Conservation (phyloP, 2,329 filamentous ascomycete genomes). For the Fusarium caatingaense region DNA sequence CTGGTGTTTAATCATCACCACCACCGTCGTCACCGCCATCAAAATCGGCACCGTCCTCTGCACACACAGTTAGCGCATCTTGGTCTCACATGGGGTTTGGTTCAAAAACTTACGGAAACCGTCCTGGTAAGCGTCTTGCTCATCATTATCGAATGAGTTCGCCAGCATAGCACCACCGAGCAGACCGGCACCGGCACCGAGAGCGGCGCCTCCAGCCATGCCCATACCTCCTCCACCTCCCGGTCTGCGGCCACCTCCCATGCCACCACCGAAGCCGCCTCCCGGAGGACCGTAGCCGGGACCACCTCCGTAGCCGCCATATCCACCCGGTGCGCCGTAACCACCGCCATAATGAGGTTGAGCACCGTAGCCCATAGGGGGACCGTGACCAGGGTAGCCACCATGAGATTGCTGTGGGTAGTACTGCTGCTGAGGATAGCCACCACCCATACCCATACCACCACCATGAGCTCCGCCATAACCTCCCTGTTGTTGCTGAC, state of each 20-base stretch:
- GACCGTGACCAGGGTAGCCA: slow-evolving; percentile 43
- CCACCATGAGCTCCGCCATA: slow-evolving; percentile 32
- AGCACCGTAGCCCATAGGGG: slow-evolving; percentile 45
- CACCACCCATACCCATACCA: slow-evolving; percentile 39
- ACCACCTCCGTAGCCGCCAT: slow-evolving; percentile 49
- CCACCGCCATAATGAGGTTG: slow-evolving; percentile 43
- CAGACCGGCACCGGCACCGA: slow-evolving; percentile 84
- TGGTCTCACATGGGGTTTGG: background rate
- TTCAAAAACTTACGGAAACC: slow-evolving; percentile 53
- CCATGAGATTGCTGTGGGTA: slow-evolving; percentile 40
- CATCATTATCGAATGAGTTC: slow-evolving; percentile 72
- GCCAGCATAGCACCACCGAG: slow-evolving; percentile 80
- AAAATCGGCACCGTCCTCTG: slow-evolving; percentile 50
- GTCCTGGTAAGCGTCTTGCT: slow-evolving; percentile 67
- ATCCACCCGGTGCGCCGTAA: slow-evolving; percentile 29
- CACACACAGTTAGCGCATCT: slow-evolving; percentile 34
- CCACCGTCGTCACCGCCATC: slow-evolving; percentile 38
- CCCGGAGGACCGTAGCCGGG: slow-evolving; percentile 45
- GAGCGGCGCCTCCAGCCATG: slow-evolving; percentile 76
- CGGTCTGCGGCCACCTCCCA: slow-evolving; percentile 51
- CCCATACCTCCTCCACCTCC: slow-evolving; percentile 66
- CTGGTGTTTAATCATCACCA: slow-evolving; percentile 31
- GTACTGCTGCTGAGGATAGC: slow-evolving; percentile 47
- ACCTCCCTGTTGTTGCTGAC: slow-evolving; percentile 32
- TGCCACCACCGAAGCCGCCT: slow-evolving; percentile 43